Evolutionary conservation across 305 asterid species (phyloP), one percentile per base, ranked within the genome.

Genomic region (Fraxinus baroniana): DNA sequence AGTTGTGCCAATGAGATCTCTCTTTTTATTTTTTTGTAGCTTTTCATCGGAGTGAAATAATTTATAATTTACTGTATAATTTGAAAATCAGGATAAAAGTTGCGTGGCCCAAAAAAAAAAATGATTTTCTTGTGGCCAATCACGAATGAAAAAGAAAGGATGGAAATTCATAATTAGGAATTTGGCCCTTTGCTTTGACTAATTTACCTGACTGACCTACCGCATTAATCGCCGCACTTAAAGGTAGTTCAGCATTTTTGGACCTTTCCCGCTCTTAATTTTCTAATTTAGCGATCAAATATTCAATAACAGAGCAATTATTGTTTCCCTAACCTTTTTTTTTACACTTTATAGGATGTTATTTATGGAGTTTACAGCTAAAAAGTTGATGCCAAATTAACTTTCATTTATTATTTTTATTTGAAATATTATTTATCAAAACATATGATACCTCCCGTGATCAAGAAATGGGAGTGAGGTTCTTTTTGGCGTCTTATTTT

Each of bases 201-300:
- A 57, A 78, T 78, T 60, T 78, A 55, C 74, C 5, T 10, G 44
- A 33, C n/a, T 77, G 37, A 33, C 74, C 81, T 26, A 37, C 75
- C 79, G 76, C 78, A 78, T 71, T 60, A 49, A 73, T 39, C 74
- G 83, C 72, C 76, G 84, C 80, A 22, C 49, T 55, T 52, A 39
- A 79, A 66, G 74, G 80, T 17, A 17, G 78, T 26, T 78, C 83
- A 52, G 72, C 80, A 57, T 74, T 78, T n/a, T 49, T 80, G 44
- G 20, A 68, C 70, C 72, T 81, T 85, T 85, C 88, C 90, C 88
- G 85, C 88, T 79, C 68, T 76, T 57, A 71, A 60, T 32, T 83
- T 76, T 78, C 26, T 26, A 55, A 39, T 55, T 79, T 49, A 20
- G 28, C 60, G 41, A 17, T 78, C 71, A 76, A 20, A 46, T 64